Base-by-base conservation (phyloP, 2,329 filamentous ascomycete genomes). In the Orbilia quercus region DNA sequence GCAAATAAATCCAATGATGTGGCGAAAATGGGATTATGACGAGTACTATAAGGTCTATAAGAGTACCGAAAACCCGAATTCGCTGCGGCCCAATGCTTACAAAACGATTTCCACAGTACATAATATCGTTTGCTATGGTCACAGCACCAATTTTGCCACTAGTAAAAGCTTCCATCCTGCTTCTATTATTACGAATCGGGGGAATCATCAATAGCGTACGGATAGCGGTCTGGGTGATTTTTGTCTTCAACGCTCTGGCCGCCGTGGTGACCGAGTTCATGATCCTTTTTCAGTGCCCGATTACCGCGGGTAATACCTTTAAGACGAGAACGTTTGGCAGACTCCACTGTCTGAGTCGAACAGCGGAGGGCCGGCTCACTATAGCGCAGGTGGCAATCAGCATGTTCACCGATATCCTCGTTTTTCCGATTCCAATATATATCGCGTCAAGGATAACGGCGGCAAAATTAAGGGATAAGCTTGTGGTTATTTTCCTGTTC, bases 401-500 rank as follows among this genome's bases (percentile, higher is more conserved):
- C 47, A 51, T 51, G 47, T 51, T 34, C 23, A 51, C 47, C 7
- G 47, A 51, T 34, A 11, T 51, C 2, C 28, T 55, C 7, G 51
- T 55, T 22, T 55, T 55, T 28, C 51, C 51, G 11, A 40, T 55
- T n/a, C 51, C 51, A 7, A 28, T 55, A 9, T 55, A 38, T 20
- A 55, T 55, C 22, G 51, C 51, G 16, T 55, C 28, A 12, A 38
- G 36, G 18, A 55, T 55, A 42, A 38, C n/a, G 7, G 7, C 12
- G 2, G 34, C 51, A 12, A 55, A 16, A 18, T 7, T 55, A 9
- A 55, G 16, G 20, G 51, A 55, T 55, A 23, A 28, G 16, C 3
- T 55, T 6, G 40, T 55, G 28, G 51, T 55, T 11, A 28, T 55
- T n/a, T 16, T 4, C 14, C 20, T 55, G 6, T 55, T 55, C 36